phyloP scores from a whole-genome alignment of 2,329 filamentous ascomycete genomes.

The Paramyrothecium roridum region DNA sequence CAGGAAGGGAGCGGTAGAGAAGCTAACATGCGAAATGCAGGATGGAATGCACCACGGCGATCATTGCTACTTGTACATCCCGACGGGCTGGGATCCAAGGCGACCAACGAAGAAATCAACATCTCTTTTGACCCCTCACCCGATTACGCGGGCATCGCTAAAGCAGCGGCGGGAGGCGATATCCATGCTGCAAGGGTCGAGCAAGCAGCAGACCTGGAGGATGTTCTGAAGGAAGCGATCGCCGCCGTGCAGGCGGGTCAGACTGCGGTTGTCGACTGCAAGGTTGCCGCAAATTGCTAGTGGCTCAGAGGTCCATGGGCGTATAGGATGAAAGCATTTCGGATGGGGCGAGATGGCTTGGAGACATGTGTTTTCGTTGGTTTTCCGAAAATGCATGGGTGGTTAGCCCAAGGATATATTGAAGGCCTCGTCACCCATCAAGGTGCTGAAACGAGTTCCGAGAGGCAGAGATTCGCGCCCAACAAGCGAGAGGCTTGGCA shows the following conservation, averaged over 20 bases:
- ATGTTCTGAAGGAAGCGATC: constrained; percentile 46
- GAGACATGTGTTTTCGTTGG: no score
- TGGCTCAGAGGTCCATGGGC: not conserved
- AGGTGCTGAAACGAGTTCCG: no score
- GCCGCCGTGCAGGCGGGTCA: constrained; percentile 46
- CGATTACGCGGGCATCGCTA: constrained; percentile 58
- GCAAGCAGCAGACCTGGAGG: constrained; percentile 41
- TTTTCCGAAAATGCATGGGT: no score
- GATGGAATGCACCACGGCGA: constrained; percentile 58
- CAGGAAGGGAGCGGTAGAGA: not conserved
- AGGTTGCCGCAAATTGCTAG: constrained; percentile 43
- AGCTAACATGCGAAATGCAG: constrained; percentile 20
- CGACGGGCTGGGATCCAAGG: constrained; percentile 49
- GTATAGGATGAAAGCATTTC: not conserved
- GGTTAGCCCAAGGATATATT: no score
- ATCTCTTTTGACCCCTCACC: constrained; percentile 57
- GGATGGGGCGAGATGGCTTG: no score
- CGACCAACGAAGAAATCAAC: constrained; percentile 60
- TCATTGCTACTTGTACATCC: constrained; percentile 58
- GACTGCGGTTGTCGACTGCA: constrained; percentile 52
- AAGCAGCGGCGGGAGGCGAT: constrained; percentile 54
- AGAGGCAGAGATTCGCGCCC: no score
- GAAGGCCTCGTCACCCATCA: no score
- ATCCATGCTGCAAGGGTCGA: constrained; percentile 47
- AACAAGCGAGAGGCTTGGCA: not conserved